Conservation (phyloP, 345 rosid genomes). For the Noccaea caerulescens region DNA sequence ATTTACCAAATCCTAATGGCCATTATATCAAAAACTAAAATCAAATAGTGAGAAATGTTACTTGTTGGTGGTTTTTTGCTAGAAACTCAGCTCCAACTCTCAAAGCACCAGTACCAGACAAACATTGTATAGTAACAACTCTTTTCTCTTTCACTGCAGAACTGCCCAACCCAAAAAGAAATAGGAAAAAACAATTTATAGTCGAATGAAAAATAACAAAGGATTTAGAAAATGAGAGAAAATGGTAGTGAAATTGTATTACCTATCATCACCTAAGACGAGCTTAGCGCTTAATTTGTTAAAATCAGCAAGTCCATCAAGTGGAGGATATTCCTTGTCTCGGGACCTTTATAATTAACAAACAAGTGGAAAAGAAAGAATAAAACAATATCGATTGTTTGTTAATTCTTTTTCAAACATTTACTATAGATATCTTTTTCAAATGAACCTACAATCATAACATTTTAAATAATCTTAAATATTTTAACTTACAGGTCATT, state of each 20-base stretch:
- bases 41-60: conserved; percentile 11
- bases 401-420: too few relatives aligned
- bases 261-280: conserved; percentile 81
- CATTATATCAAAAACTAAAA: neutral
- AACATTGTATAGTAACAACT: conserved; percentile 76
- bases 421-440: too few relatives aligned
- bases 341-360: conserved; percentile 51
- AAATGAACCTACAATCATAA: too few relatives aligned
- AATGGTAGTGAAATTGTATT: conserved; percentile 2
- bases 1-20: neutral
- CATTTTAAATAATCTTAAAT: too few relatives aligned
- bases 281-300: conserved; percentile 83
- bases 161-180: conserved; percentile 46
- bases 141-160: conserved; percentile 67
- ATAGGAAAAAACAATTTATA: neutral
- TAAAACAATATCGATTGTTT: neutral
- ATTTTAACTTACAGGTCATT: conserved; percentile 55
- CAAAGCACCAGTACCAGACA: conserved; percentile 92
- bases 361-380: neutral
- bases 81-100: conserved; percentile 95
- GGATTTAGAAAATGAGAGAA: neutral
- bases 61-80: conserved; percentile 70
- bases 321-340: conserved; percentile 84
- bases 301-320: conserved; percentile 79
- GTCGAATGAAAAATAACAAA: neutral